A percentile compares a stretch with the other conserved stretches of the same genome.
Conservation (phyloP, 108 stramenopile genomes). For the Conticribra guillardii region DNA sequence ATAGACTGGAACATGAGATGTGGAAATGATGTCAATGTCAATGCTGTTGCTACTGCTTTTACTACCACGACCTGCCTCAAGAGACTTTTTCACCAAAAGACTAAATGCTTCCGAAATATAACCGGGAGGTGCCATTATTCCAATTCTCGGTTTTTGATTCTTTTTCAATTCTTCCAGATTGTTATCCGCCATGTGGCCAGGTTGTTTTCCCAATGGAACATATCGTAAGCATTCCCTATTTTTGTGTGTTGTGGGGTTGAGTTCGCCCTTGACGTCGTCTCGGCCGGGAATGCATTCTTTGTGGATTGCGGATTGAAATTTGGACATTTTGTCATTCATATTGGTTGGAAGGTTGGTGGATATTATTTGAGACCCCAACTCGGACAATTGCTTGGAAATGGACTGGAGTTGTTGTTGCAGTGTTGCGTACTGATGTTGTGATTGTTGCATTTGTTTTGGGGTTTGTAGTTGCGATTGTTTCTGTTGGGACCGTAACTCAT, state of each 20-base stretch:
- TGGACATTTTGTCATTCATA: no score
- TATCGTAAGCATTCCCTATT: conserved; percentile 40
- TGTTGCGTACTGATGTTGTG: no score
- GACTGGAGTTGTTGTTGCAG: no score
- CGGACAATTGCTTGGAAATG: no score
- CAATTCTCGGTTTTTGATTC: conserved; percentile 29
- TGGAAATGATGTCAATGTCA: conserved; percentile 56
- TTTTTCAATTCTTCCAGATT: background rate
- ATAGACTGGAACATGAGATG: conserved; percentile 83
- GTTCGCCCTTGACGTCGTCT: conserved; percentile 30
- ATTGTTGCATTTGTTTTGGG: no score
- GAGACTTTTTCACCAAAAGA: conserved; percentile 16
- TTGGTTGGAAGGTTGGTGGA: no score
- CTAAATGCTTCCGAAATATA: conserved; percentile 14
- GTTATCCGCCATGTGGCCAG: background rate
- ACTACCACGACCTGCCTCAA: background rate
- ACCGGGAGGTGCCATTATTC: conserved; percentile 42
- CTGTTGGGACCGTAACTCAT: no score
- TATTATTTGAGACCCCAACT: no score
- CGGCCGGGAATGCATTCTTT: conserved; percentile 43
- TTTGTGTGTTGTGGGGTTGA: conserved; percentile 35
- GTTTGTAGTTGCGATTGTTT: no score
- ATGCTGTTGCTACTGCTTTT: conserved; percentile 7
- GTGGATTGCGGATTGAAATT: conserved; percentile 15
- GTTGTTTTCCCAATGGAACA: conserved; percentile 19